Evolutionary conservation across 345 rosid species (phyloP), one percentile per base, ranked within the genome.

Genomic region (Orychophragmus violaceus): DNA sequence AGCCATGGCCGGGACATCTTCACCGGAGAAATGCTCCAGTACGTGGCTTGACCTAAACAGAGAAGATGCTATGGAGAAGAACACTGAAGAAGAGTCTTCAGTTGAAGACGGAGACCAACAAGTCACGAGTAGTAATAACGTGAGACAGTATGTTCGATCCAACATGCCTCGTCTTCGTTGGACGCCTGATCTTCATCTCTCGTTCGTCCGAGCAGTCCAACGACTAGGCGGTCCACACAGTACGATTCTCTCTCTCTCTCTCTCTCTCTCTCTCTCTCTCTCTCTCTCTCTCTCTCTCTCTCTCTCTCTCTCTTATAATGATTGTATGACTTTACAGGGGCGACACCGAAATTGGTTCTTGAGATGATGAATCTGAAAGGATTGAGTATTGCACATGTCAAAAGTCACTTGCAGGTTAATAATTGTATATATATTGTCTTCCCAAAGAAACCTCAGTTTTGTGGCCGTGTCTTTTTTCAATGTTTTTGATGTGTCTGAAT

Each of bases 171-270:
- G 97, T 29, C 90, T 91, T 27, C 83, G 97, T 1, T 91, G 97
- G 97, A 91, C 97, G 17, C 88, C 86, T 9, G 91, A 84, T 42
- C 90, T 91, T 61, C 96, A 91, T 76, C 85, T 79, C 4, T 75
- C 91, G 22, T 91, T 91, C 22, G 81, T 88, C 25, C 85, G 78
- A 33, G 96, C 94, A 9, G 87, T 91, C 55, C 85, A 91, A 71
- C 73, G 88, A 69, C 94, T 91, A 29, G 96, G 97, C n/a, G 96
- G 97, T 23, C 96, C 84, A 78, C 86, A 91, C 42, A 85, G 97
- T 91, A 72, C 11, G 87, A 18, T 74, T 57, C 17, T 28, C 12
- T 25, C 12, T 64, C 33, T 64, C 33, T 39, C 21, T 10, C 6
- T 21, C 8, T 1, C 27, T 32, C 58, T 14, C 17, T 3, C n/a